A percentile compares a stretch with the other conserved stretches of the same genome.
phyloP scores from a whole-genome alignment of 495 filamentous ascomycete genomes.

The Oidiodendron maius region DNA sequence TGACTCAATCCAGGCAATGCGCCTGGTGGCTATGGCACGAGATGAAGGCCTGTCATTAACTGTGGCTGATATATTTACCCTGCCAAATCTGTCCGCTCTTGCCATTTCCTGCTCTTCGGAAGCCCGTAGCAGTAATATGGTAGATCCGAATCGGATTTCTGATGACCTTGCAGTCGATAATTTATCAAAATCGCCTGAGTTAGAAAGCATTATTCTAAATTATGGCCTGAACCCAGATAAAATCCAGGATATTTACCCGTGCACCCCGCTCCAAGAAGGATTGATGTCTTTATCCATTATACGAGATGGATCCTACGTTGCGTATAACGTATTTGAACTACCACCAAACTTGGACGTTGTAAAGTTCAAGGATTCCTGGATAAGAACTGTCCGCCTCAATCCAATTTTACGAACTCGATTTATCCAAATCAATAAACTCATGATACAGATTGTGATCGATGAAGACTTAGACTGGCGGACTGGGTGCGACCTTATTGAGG shows the following conservation, averaged over 20 bases:
- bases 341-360: constrained; percentile 36
- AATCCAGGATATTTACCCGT: constrained; percentile 60
- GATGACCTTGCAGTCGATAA: too few relatives aligned
- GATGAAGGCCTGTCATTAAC: constrained; percentile 46
- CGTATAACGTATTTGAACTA: constrained; percentile 40
- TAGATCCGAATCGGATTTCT: too few relatives aligned
- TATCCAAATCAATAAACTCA: constrained; percentile 28
- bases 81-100: too few relatives aligned
- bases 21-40: constrained; percentile 54
- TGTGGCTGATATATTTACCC: constrained; percentile 54
- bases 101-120: too few relatives aligned
- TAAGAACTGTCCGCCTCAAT: constrained; percentile 36
- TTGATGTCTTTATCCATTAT: constrained; percentile 57
- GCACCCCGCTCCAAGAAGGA: constrained; percentile 67
- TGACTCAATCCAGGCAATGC: constrained; percentile 67
- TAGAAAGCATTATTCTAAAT: too few relatives aligned
- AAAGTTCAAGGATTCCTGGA: constrained; percentile 50
- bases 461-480: background rate
- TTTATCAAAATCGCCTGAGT: too few relatives aligned
- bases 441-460: background rate
- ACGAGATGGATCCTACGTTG: constrained; percentile 52
- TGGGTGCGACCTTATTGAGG: too few relatives aligned
- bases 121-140: too few relatives aligned
- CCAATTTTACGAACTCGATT: constrained; percentile 52
- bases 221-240: too few relatives aligned